Base-by-base conservation (phyloP, 2,329 filamentous ascomycete species). In the Periconia digitata region DNA sequence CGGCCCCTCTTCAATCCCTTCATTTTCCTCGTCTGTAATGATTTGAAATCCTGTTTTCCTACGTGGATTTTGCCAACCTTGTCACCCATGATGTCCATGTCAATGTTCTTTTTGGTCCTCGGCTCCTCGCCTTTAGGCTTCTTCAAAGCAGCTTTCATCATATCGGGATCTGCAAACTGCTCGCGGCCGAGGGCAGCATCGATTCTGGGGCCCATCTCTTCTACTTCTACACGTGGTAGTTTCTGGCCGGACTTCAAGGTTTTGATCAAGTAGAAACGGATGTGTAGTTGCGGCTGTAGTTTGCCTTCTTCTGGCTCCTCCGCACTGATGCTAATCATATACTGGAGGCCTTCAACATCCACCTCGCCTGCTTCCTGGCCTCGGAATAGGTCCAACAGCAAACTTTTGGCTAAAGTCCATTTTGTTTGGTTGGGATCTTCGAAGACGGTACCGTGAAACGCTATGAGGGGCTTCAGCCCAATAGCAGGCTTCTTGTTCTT, bases 11-110 rank as follows among this genome's bases (percentile, higher is more conserved):
- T 99, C 59, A 99, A 74, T 59, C 92, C 94, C 85, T 99, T 99
- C 92, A 99, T 97, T 84, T 99, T 99, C 68, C 94, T 86, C 44
- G 92, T 95, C 79, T 99, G 94, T 73, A 99, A 74, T 62, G 87
- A 83, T 67, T 79, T 80, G 50, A 99, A 81, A 75, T 99, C 91
- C 75, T 96, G 91, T 77, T 87, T 90, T 66, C 89, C 90, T 51
- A 95, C 74, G 72, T 99, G 94, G 55, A 99, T 88, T 60, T 91
- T 86, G 55, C 92, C 94, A 56, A 97, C 81, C 85, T 97, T 97
- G 75, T 99, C 94, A 70, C 94, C 94, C 76, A 99, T 90, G 37
- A 85, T 74, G 71, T 97, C 92, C 48, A 89, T 95, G 46, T 85
- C 83, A 62, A 99, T 87, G 73, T 99, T 99, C 87, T 99, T 99